A percentile compares a stretch with the other conserved stretches of the same genome.
These are phyloP conservation scores for Penicillium malachiteum DNA, from an alignment of 495 filamentous ascomycete species.

Conservation along the genomic window DNA sequence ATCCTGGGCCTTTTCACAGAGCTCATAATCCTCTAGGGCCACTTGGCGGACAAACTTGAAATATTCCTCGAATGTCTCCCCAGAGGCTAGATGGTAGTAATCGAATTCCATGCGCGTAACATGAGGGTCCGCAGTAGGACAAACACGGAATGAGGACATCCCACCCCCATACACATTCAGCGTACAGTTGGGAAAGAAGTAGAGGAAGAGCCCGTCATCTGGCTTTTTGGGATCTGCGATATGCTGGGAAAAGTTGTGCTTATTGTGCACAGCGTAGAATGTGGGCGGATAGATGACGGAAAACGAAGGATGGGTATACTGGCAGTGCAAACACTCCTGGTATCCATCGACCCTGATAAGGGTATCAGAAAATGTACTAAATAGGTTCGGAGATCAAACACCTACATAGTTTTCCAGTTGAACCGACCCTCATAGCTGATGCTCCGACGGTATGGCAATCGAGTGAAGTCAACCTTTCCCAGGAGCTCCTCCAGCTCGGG, in stretches of 20 bases:
- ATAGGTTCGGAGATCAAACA: background rate
- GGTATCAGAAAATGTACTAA: background rate
- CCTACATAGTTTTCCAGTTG: conserved; percentile 65
- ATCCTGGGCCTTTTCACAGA: conserved; percentile 58
- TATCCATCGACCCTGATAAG: conserved; percentile 57
- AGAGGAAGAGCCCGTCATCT: conserved; percentile 56
- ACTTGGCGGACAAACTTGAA: conserved; percentile 61
- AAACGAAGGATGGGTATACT: conserved; percentile 63
- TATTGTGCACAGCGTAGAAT: conserved; percentile 57
- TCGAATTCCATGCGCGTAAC: conserved; percentile 63
- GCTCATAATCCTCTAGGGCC: conserved; percentile 58
- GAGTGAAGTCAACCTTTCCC: conserved; percentile 55
- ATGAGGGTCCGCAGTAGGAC: conserved; percentile 52
- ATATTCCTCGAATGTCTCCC: conserved; percentile 59
- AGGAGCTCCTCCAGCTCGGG: conserved; percentile 50
- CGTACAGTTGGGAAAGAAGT: conserved; percentile 63
- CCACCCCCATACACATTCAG: conserved; percentile 62
- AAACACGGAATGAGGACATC: conserved; percentile 59
- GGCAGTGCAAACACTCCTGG: conserved; percentile 63
- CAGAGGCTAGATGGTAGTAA: conserved; percentile 55
- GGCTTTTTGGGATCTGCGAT: conserved; percentile 56
- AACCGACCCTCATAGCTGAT: conserved; percentile 58
- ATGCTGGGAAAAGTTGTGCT: conserved; percentile 58
- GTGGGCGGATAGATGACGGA: conserved; percentile 58
- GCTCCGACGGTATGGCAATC: conserved; percentile 53